Evolutionary conservation across 257 asterid species (phyloP).

Genomic region (Jaltomata sinuosa): DNA sequence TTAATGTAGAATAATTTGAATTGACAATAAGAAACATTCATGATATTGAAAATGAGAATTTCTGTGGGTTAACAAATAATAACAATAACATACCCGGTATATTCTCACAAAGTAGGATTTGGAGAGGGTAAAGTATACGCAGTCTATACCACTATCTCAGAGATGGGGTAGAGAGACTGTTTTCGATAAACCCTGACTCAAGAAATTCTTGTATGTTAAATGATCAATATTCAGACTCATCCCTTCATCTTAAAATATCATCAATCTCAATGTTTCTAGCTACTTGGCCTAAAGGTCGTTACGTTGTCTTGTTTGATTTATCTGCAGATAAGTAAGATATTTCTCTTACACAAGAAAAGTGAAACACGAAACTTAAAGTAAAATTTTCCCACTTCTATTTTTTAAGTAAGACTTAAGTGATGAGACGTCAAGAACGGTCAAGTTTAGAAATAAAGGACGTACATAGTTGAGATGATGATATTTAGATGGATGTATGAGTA

Average conservation of each 20-base stretch:
- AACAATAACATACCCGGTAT: no score
- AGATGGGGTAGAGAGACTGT: no score
- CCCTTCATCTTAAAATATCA: background rate
- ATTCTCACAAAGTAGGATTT: no score
- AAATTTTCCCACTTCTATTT: background rate
- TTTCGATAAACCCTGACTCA: no score
- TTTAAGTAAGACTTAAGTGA: no score
- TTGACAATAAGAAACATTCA: background rate
- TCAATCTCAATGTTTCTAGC: background rate
- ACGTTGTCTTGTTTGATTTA: background rate
- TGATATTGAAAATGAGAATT: background rate
- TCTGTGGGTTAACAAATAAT: no score
- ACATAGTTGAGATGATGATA: no score
- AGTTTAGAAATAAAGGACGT: no score
- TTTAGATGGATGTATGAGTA: no score
- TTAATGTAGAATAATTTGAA: background rate
- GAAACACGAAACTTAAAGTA: background rate
- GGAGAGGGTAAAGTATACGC: no score
- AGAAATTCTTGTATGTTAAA: background rate
- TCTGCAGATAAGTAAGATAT: background rate
- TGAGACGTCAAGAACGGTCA: no score
- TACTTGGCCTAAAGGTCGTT: background rate
- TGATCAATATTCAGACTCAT: background rate
- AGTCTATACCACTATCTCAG: no score
- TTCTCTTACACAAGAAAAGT: background rate